Evolutionary conservation across 2,329 filamentous ascomycete species (phyloP).

Genomic region (Trichothecium roseum): DNA sequence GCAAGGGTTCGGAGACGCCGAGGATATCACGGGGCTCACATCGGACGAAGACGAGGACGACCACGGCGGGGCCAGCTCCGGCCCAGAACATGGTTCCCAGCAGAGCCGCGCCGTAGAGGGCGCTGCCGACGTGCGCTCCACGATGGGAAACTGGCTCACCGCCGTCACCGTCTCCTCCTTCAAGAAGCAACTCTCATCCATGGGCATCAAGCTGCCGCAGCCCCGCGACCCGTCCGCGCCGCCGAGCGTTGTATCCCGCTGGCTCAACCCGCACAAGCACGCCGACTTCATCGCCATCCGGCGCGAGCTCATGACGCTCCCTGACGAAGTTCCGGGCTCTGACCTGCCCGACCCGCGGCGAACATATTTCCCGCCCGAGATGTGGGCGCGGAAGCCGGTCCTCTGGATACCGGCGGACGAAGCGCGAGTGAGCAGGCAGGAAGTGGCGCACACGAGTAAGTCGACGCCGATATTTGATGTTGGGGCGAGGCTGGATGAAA

Average conservation of each 20-base stretch:
- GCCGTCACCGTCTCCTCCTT: slow-evolving; percentile 19
- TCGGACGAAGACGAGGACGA: slow-evolving; percentile 13
- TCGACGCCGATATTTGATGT: slow-evolving; percentile 68
- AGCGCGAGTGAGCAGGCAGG: slow-evolving; percentile 65
- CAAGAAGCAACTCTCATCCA: slow-evolving; percentile 16
- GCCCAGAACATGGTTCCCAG: slow-evolving; percentile 17
- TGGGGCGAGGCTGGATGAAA: slow-evolving; percentile 20
- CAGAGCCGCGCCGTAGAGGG: slow-evolving; percentile 16
- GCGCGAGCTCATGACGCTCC: slow-evolving; percentile 44
- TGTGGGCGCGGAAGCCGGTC: slow-evolving; percentile 51
- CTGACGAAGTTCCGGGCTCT: slow-evolving; percentile 42
- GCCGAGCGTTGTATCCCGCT: slow-evolving; percentile 51
- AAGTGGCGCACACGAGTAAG: slow-evolving; percentile 60
- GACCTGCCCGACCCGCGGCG: slow-evolving; percentile 40
- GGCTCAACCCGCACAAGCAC: slow-evolving; percentile 70
- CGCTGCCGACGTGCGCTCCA: slow-evolving; percentile 19
- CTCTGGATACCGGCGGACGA: slow-evolving; percentile 80
- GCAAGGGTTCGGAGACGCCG: slow-evolving; percentile 21
- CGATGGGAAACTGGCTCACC: slow-evolving; percentile 20
- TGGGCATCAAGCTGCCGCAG: slow-evolving; percentile 13
- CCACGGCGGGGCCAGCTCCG: slow-evolving; percentile 2
- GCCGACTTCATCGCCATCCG: slow-evolving; percentile 69
- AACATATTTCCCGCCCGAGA: slow-evolving; percentile 56
- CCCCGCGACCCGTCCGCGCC: slow-evolving; percentile 14
- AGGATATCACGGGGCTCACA: slow-evolving; percentile 19